Evolutionary conservation across 108 stramenopile species (phyloP).

Genomic region (Mayamaea pseudoterrestris): DNA sequence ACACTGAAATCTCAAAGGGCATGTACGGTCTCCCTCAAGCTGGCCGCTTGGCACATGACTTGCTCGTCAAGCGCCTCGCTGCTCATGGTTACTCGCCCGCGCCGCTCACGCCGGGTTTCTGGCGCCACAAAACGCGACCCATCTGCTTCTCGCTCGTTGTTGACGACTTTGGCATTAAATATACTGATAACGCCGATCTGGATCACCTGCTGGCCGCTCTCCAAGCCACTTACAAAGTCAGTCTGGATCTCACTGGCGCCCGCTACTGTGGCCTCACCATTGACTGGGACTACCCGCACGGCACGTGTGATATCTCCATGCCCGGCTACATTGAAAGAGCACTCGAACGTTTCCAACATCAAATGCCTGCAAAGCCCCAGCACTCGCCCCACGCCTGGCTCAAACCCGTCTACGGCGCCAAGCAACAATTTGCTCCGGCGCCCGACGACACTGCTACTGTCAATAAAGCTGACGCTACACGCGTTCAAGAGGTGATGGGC

Average conservation of each 20-base stretch:
- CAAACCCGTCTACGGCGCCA: slow-evolving; percentile 21
- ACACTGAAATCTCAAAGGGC: slow-evolving; percentile 16
- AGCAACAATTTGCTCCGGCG: slow-evolving; percentile 17
- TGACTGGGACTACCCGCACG: slow-evolving; percentile 27
- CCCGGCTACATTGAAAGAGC: slow-evolving; percentile 26
- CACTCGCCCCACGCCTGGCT: slow-evolving; percentile 22
- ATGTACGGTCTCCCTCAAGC: slow-evolving; percentile 39
- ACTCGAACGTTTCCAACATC: slow-evolving; percentile 20
- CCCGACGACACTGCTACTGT: slow-evolving; percentile 11
- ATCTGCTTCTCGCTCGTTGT: slow-evolving; percentile 31
- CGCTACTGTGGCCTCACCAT: slow-evolving; percentile 22
- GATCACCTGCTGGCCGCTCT: slow-evolving; percentile 28
- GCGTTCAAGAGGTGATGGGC: slow-evolving; percentile 26
- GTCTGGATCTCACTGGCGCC: slow-evolving; percentile 10
- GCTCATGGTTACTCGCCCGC: slow-evolving; percentile 6
- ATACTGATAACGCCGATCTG: slow-evolving; percentile 12
- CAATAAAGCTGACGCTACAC: slow-evolving; percentile 7
- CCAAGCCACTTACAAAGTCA: slow-evolving; percentile 8
- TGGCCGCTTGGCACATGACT: slow-evolving; percentile 21
- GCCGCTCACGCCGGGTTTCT: slow-evolving; percentile 22
- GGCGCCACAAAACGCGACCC: slow-evolving; percentile 15
- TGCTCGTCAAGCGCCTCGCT: slow-evolving; percentile 1
- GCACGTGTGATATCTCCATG: slow-evolving; percentile 26
- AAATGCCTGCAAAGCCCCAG: slow-evolving; percentile 16
- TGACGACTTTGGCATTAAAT: slow-evolving; percentile 41